Conservation (phyloP, 495 filamentous ascomycete genomes). For the Alectoria sarmentosa region DNA sequence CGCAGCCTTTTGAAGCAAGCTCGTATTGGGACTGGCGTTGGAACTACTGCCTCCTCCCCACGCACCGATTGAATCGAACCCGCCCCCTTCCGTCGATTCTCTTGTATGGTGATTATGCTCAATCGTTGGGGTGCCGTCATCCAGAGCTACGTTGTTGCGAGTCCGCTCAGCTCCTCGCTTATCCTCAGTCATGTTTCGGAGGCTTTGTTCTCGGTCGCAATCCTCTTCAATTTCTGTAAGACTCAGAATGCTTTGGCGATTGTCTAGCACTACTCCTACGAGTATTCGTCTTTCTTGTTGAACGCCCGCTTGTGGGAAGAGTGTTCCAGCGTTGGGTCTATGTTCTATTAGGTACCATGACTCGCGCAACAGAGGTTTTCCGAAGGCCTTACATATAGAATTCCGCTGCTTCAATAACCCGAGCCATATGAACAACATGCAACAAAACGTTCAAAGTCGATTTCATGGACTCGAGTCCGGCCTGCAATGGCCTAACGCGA, state of each 20-base stretch:
- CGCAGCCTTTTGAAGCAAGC: background rate
- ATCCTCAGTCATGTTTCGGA: background rate
- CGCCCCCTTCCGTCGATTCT: background rate
- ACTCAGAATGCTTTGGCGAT: background rate
- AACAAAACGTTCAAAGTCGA: constrained; percentile 3
- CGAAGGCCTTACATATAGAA: background rate
- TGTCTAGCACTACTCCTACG: background rate
- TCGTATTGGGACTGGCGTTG: background rate
- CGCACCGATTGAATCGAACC: background rate
- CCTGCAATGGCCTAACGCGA: background rate
- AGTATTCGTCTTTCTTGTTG: background rate
- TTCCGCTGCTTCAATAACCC: background rate
- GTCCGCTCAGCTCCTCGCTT: background rate
- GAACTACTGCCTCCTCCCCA: background rate
- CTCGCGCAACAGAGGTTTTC: background rate
- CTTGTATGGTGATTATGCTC: background rate
- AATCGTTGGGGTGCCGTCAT: background rate
- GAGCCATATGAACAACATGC: constrained; percentile 3
- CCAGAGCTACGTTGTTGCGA: background rate
- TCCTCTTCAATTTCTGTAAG: background rate
- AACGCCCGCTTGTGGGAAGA: background rate
- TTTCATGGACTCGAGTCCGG: background rate
- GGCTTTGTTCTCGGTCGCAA: background rate
- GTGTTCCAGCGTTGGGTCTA: background rate
- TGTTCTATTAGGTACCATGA: background rate